Evolutionary conservation across 1,284 basidiomycete genomes (phyloP), one percentile per base, ranked within the genome.

Genomic region (Trichosporon ovoides): DNA sequence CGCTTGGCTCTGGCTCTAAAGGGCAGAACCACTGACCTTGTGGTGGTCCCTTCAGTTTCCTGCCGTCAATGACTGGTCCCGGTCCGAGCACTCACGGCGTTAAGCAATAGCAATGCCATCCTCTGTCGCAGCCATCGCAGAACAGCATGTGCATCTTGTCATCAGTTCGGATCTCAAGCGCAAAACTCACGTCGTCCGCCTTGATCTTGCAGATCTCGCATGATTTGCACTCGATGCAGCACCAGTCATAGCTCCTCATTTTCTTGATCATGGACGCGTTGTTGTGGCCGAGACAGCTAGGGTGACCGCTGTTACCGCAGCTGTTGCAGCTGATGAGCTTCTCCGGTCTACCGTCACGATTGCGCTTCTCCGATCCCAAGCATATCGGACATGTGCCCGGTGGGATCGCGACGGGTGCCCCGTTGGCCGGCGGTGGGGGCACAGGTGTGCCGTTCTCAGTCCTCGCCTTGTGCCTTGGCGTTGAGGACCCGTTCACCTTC

Each of bases 101-200:
- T 51, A 97, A 81, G 76, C 94, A 97, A 68, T 88, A 85, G 79
- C 87, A 86, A 75, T 98, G 95, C 89, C 90, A 97, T 36, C 91
- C 92, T 80, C 92, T 82, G 80, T 98, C 95, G 74, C 95, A 98
- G 53, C 82, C 84, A 79, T 98, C 95, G 76, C 95, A 98, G 68
- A 98, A 89, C 63, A 98, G 78, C 68, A 98, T 86, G 58, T 84
- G 82, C 57, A 82, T 85, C 91, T 95, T 4, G 74, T 40, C 5
- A 51, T 59, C 55, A 60, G 38, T 33, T 11, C 3, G 3, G 2
- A 4, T n/a, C 43, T 18, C 7, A 13, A 10, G 14, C 0, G 4
- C 1, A 2, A 0, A 7, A 81, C 89, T 81, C 79, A 94, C 93
- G 76, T 95, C 93, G 73, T 92, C 87, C 34, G 88, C 91, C 72